Evolutionary conservation across 495 filamentous ascomycete genomes (phyloP), one percentile per base, ranked within the genome.

Genomic region (Rhypophila decipiens): DNA sequence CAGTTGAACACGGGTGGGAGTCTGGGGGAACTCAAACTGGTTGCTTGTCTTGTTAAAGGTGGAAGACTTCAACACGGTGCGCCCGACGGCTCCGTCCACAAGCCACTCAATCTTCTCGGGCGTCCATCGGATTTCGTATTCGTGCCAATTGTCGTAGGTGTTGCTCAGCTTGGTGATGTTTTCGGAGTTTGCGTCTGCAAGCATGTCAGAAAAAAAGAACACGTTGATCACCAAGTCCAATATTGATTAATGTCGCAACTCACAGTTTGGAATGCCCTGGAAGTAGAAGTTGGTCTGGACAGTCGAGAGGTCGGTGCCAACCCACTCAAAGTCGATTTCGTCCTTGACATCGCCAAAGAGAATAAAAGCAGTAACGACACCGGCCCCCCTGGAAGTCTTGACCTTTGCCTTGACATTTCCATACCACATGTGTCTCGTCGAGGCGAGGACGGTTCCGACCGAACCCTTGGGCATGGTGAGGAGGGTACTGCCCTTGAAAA

Each of bases 241-340:
- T n/a, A n/a, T n/a, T n/a, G n/a, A n/a, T n/a, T n/a, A n/a, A n/a
- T n/a, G n/a, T n/a, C n/a, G 27, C n/a, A 12, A 76, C 90, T 72
- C 73, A 96, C 90, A 98, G 60, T 94, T 72, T 5, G 88, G 80
- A 55, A 96, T 84, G 52, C 94, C 93, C 67, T 97, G 93, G 71
- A 83, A 96, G 71, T 97, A 98, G 74, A 78, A 98, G 73, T 98
- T 98, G 58, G 88, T 89, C 73, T 98, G 90, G 17, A 84, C 86
- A 42, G 74, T 75, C 17, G 73, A 58, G 59, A 96, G 66, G 54
- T 96, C 86, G 39, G 77, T 76, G 46, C 93, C 93, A 45, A 98
- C 80, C 61, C 82, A 98, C 70, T 98, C 93, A 61, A 86, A 96
- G 66, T 98, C 93, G 59, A 98, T 95, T 65, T 98, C 93, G 59